Percentiles rank a stretch among this genome's conserved stretches.
These are phyloP conservation scores for Raddia guianensis DNA, from an alignment of 176 grass and related monocot genomes.

Conservation along the genomic window DNA sequence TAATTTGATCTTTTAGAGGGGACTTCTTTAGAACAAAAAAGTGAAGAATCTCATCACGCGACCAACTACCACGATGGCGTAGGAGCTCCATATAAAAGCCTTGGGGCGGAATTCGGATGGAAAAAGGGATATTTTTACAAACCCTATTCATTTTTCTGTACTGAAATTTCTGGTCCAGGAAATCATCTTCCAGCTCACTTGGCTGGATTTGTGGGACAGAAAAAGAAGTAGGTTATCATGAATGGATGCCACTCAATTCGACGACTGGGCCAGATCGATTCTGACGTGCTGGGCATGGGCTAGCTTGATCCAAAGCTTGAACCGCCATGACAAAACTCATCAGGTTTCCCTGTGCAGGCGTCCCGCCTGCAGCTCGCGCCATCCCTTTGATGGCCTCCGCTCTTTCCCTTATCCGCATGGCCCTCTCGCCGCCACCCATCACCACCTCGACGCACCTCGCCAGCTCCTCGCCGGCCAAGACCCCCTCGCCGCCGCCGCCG, in stretches of 20 bases:
- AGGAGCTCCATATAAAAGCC: too few species aligned
- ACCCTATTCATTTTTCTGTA: not conserved
- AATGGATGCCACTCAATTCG: not conserved
- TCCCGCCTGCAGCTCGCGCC: conserved; percentile 10
- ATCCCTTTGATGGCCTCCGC: conserved; percentile 23
- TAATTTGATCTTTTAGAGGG: too few species aligned
- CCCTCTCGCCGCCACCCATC: conserved; percentile 40
- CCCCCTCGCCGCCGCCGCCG: not conserved
- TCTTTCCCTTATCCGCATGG: conserved; percentile 40
- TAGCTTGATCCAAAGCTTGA: not conserved
- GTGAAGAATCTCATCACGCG: too few species aligned
- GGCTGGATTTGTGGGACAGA: not conserved
- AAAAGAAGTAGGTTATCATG: not conserved
- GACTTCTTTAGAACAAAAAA: too few species aligned
- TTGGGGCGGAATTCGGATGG: too few species aligned
- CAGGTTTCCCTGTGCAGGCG: conserved; percentile 16
- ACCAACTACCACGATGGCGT: too few species aligned
- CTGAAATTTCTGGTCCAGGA: not conserved
- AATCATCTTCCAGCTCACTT: not conserved
- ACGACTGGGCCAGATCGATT: not conserved
- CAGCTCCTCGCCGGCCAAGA: conserved; percentile 46
- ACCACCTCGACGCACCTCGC: conserved; percentile 60
- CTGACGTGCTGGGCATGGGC: not conserved
- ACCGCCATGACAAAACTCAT: not conserved
- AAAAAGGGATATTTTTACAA: too few species aligned